Base-by-base conservation (phyloP, 345 rosid genomes). In the Acer saccharum region DNA sequence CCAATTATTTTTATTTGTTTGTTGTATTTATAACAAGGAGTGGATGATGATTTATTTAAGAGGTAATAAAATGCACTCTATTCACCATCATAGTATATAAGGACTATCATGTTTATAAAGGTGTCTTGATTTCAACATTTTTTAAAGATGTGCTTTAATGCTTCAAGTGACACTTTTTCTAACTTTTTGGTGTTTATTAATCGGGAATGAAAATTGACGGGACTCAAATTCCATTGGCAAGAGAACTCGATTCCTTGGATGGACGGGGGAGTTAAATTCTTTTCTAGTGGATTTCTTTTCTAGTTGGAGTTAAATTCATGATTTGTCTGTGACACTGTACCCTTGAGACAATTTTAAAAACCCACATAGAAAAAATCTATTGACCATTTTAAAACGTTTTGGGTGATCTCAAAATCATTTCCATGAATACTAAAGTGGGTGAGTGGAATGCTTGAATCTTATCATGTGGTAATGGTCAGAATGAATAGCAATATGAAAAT, bases 381-480 rank as follows among this genome's bases (percentile, higher is more conserved):
- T n/a, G 63, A 58, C 63, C 63, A 58, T 58, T 58, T n/a, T 58
- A 58, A 58, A 58, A 58, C 63, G n/a, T 20, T 20, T 6, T 58
- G 20, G 67, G 27, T n/a, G 27, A 18, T 18, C 1, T 60, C 3
- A 60, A 21, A 60, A 60, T 60, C 12, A 18, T 60, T 64, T 12
- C 8, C 41, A 64, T 5, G 35, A 25, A 64, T 4, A 64, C 39
- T 63, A n/a, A 27, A 60, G 25, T 60, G 10, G 8, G 64, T 60
- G 27, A 60, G 46, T 63, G 48, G 77, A 74, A 23, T 63, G 71
- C 70, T 25, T 25, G 27, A 25, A 25, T 25, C 27, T 25, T 57
- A 57, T 57, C 80, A 35, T 32, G 32, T 69, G 62, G 50, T 17
- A 13, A 54, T 77, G 62, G 18, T 6, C 52, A 78, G 29, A 78